Evolutionary conservation across 2,329 filamentous ascomycete species (phyloP).

Genomic region (Colletotrichum sp.): DNA sequence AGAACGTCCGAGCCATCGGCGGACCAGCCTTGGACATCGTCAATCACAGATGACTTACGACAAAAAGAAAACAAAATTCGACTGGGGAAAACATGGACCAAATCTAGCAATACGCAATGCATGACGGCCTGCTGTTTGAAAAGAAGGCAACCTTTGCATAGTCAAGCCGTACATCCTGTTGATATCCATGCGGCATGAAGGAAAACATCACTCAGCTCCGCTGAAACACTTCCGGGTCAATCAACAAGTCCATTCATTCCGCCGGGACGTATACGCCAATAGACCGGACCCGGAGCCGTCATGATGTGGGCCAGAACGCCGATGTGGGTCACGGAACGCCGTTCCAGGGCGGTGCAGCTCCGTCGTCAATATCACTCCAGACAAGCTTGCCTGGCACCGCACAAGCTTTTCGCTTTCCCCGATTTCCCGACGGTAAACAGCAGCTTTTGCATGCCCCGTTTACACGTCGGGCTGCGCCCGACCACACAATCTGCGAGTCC

Average conservation of each 20-base stretch:
- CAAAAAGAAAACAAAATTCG: too few relatives aligned
- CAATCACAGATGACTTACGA: accelerated
- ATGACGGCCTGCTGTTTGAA: too few relatives aligned
- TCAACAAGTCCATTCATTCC: not conserved
- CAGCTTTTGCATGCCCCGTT: not conserved
- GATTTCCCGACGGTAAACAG: not conserved
- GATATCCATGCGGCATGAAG: not conserved
- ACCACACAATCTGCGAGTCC: not conserved
- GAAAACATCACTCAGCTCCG: not conserved
- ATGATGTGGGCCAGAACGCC: not conserved
- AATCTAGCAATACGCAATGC: accelerated
- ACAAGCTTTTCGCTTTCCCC: not conserved
- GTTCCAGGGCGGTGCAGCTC: not conserved
- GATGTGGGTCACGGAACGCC: not conserved
- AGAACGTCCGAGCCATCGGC: accelerated
- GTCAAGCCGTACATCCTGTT: too few relatives aligned
- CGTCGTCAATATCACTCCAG: not conserved
- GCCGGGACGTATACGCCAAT: not conserved
- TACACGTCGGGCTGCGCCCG: not conserved
- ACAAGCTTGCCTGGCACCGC: not conserved
- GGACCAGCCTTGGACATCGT: accelerated
- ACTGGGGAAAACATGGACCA: accelerated
- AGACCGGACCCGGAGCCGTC: not conserved
- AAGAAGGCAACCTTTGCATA: too few relatives aligned
- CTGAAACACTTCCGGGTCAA: accelerated